Base-by-base conservation (phyloP, 129 eudicot species). In the Flaveria bidentis region DNA sequence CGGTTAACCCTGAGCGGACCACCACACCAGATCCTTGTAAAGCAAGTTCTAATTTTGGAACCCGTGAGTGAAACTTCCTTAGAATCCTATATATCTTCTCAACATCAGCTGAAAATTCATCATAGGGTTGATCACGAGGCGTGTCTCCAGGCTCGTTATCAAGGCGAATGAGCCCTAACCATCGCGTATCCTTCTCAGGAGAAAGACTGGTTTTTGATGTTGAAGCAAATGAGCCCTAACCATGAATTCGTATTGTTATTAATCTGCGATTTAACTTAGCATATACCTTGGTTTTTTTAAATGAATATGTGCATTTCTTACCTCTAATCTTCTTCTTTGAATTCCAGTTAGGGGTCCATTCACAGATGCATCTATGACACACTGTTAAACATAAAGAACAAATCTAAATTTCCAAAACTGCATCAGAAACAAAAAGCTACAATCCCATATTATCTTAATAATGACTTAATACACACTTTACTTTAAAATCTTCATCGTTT, bases 1-100 rank as follows among this genome's bases (percentile, higher is more conserved):
- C 96, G 0, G 94, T 82, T 66, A 92, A 78, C 6, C 96, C 96
- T 13, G 87, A 65, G 51, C 98, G 87, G 22, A 86, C 82, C 0
- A 41, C 77, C 47, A 92, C 87, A 72, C 98, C 90, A 17, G 98
- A 90, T 81, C 85, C 87, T 65, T 87, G 80, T 83, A 92, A 86
- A 26, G 98, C 96, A 65, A 90, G 90, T 79, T 92, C 94, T 79
- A 92, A 50, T 80, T 90, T 92, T 18, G 94, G 92, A 82, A 88
- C 90, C 80, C 96, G 80, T 13, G 96, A 84, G 74, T 90, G 92
- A 64, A 90, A 90, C 69, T 90, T 92, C 67, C 94, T 85, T 61
- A 92, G 77, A 30, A 92, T 90, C 55, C 88, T 78, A 65, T 92
- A 92, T 51, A 90, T 67, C 70, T 74, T 92, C 71, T 92, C 98